Evolutionary conservation across 2,329 filamentous ascomycete species (phyloP), one percentile per base, ranked within the genome.

Genomic region (Clonostachys byssicola): DNA sequence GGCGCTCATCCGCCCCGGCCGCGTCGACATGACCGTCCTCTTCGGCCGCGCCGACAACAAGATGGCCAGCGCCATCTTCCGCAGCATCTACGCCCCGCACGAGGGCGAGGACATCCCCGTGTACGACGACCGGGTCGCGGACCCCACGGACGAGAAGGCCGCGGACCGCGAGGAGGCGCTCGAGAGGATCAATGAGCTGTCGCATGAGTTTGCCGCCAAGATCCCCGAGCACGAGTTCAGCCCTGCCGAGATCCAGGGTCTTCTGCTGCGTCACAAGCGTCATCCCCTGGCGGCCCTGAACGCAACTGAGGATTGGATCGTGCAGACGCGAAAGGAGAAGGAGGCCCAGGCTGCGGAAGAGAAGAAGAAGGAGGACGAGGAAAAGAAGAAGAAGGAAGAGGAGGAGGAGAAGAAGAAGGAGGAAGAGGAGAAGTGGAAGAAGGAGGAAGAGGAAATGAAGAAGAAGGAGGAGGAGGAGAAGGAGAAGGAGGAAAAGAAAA

Each of bases 1-100:
- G 51, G 81, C 81, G 0, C 70, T 85, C 16, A 81, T 84, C 51
- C 79, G 81, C 1, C 80, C 81, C 0, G 81, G 81, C 2, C 76
- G 81, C 6, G 72, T 85, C 7, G 81, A 85, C 57, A 80, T 78
- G 72, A 72, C 71, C 43, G 70, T 84, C 46, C 68, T 77, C 48
- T 84, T 84, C 55, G 73, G 71, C 43, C 68, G 73, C 6, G 76
- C 81, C 10, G 78, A 83, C 52, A 57, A 58, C 3, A 67, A 59
- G 13, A 83, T 83, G 71, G 72, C 66, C 3, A 64, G 68, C 2
- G 66, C 75, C 46, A 77, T 84, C 51, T 84, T 83, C 68, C 69
- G 69, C 4, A 77, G 79, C 51, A 80, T 84, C 49, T 83, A 79
- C 55, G 72, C 76, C 0, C 72, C 73, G 8, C 78, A 80, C 46